These are phyloP conservation scores for Plasmodium billcollinsi DNA, from an alignment of 169 alveolate genomes.

Conservation along the genomic window DNA sequence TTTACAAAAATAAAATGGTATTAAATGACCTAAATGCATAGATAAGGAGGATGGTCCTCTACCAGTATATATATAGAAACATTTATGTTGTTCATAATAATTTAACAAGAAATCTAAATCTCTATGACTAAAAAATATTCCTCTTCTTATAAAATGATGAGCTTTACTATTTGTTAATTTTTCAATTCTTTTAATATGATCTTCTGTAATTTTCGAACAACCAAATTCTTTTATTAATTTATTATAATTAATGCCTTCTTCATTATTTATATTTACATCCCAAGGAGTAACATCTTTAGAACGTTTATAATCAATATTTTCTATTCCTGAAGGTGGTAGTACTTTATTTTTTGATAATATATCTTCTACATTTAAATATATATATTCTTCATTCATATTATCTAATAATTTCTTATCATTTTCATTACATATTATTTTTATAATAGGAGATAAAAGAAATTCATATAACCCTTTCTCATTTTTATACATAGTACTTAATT, in stretches of 20 bases:
- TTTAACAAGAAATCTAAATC: constrained; percentile 95
- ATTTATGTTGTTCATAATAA: constrained; percentile 93
- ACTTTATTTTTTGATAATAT: constrained; percentile 66
- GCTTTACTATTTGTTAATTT: constrained; percentile 84
- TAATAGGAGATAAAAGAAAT: constrained; percentile 46
- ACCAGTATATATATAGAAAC: constrained; percentile 98
- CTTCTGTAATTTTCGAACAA: constrained; percentile 90
- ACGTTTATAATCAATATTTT: constrained; percentile 43
- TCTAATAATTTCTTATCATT: neutral
- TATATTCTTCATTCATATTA: constrained; percentile 68
- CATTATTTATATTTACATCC: constrained; percentile 75
- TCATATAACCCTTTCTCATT: constrained; percentile 20
- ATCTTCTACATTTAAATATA: constrained; percentile 75
- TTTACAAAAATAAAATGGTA: constrained; percentile 98
- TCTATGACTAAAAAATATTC: constrained; percentile 98
- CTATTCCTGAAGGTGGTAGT: constrained; percentile 77
- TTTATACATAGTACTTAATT: constrained; percentile 34
- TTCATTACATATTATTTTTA: constrained; percentile 6
- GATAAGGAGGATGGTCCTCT: constrained; percentile 99
- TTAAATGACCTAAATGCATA: constrained; percentile 98
- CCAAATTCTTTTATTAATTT: constrained; percentile 96
- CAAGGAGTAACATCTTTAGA: constrained; percentile 79
- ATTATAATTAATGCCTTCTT: constrained; percentile 93
- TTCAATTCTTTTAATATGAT: constrained; percentile 89
- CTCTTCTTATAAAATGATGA: constrained; percentile 97